Evolutionary conservation across 2,329 filamentous ascomycete genomes (phyloP).

Genomic region (Septoria petroselini): DNA sequence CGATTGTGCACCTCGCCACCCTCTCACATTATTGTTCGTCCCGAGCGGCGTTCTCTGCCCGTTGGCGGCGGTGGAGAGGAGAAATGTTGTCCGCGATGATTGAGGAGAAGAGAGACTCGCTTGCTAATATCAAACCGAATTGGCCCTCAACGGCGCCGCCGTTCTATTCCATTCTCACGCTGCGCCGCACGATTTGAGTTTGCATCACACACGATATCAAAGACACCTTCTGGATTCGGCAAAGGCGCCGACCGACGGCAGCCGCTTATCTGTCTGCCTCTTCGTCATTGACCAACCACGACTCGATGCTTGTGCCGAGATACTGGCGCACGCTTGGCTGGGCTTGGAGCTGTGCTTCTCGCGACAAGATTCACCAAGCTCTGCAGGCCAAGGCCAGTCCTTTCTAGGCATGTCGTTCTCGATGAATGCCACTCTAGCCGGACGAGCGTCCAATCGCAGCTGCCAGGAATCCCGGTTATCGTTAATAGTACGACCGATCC

Average conservation of each 20-base stretch:
- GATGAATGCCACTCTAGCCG: not conserved
- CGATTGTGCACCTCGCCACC: too few species aligned
- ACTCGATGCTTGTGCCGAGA: not conserved
- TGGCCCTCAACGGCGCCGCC: too few species aligned
- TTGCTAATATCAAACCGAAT: too few species aligned
- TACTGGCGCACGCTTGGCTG: not conserved
- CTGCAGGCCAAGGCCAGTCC: constrained; percentile 3
- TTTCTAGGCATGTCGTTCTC: not conserved
- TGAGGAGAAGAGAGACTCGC: too few species aligned
- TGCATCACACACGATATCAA: not conserved
- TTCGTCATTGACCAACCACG: not conserved
- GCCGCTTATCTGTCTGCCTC: not conserved
- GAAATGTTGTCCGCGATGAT: too few species aligned
- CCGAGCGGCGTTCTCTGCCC: too few species aligned
- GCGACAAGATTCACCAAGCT: constrained; percentile 2
- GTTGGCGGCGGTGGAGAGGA: too few species aligned
- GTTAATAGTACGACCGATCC: not conserved
- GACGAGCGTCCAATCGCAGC: not conserved
- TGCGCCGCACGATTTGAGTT: not conserved
- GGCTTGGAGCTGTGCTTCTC: constrained; percentile 6
- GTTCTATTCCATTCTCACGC: too few species aligned
- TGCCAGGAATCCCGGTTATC: not conserved
- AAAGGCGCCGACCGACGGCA: not conserved
- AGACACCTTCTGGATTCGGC: constrained; percentile 7
- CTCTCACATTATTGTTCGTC: too few species aligned